Base-by-base conservation (phyloP, 1,284 basidiomycete genomes). In the Leccinum ponderosum region DNA sequence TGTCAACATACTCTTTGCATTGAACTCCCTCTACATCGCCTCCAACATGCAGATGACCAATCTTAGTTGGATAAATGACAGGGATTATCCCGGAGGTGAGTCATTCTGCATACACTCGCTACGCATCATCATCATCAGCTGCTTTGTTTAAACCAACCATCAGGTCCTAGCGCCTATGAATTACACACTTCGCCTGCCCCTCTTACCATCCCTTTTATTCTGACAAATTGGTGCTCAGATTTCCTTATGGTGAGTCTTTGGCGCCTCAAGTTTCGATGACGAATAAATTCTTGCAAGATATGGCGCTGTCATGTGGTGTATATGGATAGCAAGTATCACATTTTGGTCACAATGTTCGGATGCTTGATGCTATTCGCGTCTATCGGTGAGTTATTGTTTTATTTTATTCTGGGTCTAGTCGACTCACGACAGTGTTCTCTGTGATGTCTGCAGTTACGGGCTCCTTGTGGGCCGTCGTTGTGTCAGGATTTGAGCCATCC, bases 291-390 rank as follows among this genome's bases (percentile, higher is more conserved):
- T 50, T 15, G 0, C 31, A 58, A 78, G 75, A 65, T 77, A 55
- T 78, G 76, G 75, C 73, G 75, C 4, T 70, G 68, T 53, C 65
- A 70, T 14, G 69, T 76, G n/a, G 69, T 77, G 27, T 76, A 73
- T 56, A 73, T 61, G 58, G 70, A 73, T 39, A 74, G 73, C 61
- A 68, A 6, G 35, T 64, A 68, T 12, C 62, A 73, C 55, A 1
- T 7, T 7, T 2, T 65, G 4, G 65, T 73, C 20, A 53, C 64
- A 14, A 51, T 6, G 14, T 59, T 72, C 9, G 71, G 69, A 29
- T 61, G 42, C 15, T 1, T 74, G 12, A 58, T 73, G 60, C 53
- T 75, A 14, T 53, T 74, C 12, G 62, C 67, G 9, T 66, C 70
- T 9, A 57, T 76, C n/a, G 64, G 71, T 64, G 55, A 31, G 73